Evolutionary conservation across 1,284 basidiomycete species (phyloP), one percentile per base, ranked within the genome.

Genomic region (Moesziomyces parantarcticus): DNA sequence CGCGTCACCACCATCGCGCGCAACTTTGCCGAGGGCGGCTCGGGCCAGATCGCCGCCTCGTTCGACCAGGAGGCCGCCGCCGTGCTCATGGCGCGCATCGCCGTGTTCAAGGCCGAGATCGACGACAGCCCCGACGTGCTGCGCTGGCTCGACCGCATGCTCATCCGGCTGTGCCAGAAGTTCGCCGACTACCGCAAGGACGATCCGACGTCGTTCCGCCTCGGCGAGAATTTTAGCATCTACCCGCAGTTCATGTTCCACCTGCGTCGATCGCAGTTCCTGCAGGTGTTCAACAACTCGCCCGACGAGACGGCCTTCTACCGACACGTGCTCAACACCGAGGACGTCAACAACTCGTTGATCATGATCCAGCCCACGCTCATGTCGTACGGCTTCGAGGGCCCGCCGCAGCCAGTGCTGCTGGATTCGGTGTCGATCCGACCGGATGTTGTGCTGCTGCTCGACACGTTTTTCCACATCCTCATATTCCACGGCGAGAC

Each of bases 181-280:
- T 99, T 99, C 83, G 97, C 97, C 58, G 95, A 98, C 84, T 99
- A 99, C 84, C 88, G 94, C 81, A 99, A 99, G 86, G 97, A 99
- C 85, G 97, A 99, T 83, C 93, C 96, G 5, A 90, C 91, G 50
- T 93, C 91, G 84, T 99, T 99, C 89, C 88, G 94, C 72, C 87
- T 99, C 74, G 88, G 90, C 65, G 94, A 97, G 81, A 96, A 96
- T 85, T 99, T 99, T 86, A 94, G 92, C 84, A 99, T 99, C 81
- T 99, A 99, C 85, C 97, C 97, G 34, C 97, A 99, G 85, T 99
- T 99, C 87, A 99, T 99, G 97, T 99, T 99, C 91, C 97, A 99
- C 86, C 86, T 99, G 66, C 89, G 97, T 61, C 87, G 97, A 83
- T 94, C 92, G 87, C 96, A 99, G 86, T 99, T 99, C 88, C 87